These are phyloP conservation scores for Xylaria castorea DNA, from an alignment of 495 filamentous ascomycete genomes.

Conservation along the genomic window DNA sequence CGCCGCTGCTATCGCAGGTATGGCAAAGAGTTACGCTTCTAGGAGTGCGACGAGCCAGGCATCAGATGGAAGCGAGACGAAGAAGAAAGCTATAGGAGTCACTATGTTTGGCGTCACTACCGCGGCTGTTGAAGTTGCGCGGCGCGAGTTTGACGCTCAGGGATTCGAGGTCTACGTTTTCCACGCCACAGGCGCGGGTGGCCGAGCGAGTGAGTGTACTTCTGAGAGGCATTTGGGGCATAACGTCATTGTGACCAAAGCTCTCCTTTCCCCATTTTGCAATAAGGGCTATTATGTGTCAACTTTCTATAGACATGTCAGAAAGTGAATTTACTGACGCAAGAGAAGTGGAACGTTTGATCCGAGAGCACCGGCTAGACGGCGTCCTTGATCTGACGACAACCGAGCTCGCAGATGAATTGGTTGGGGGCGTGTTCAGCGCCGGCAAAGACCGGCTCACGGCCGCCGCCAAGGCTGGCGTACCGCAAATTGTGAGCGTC, in stretches of 20 bases:
- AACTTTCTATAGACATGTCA: not conserved
- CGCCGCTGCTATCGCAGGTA: constrained; percentile 62
- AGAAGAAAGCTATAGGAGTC: constrained; percentile 54
- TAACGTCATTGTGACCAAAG: not conserved
- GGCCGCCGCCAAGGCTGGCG: constrained; percentile 57
- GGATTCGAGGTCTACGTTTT: constrained; percentile 67
- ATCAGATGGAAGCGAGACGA: not conserved
- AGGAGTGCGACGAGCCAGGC: constrained; percentile 11
- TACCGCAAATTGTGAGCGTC: constrained; percentile 67
- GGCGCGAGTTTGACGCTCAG: constrained; percentile 49
- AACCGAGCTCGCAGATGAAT: constrained; percentile 67
- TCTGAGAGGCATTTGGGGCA: not conserved
- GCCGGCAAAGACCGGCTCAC: constrained; percentile 61
- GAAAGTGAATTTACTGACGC: constrained; percentile 8
- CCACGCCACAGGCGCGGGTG: constrained; percentile 72
- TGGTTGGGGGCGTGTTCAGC: constrained; percentile 67
- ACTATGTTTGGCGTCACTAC: constrained; percentile 82
- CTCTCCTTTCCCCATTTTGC: not conserved
- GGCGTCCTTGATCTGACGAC: constrained; percentile 73
- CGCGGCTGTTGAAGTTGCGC: constrained; percentile 59
- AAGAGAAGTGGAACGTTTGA: constrained; percentile 65
- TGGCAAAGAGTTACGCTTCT: constrained; percentile 56
- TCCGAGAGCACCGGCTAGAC: constrained; percentile 59
- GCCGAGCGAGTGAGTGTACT: constrained; percentile 50
- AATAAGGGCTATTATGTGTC: not conserved